phyloP scores from a whole-genome alignment of 176 grass and related monocot genomes.

The Aegilops bicornis region DNA sequence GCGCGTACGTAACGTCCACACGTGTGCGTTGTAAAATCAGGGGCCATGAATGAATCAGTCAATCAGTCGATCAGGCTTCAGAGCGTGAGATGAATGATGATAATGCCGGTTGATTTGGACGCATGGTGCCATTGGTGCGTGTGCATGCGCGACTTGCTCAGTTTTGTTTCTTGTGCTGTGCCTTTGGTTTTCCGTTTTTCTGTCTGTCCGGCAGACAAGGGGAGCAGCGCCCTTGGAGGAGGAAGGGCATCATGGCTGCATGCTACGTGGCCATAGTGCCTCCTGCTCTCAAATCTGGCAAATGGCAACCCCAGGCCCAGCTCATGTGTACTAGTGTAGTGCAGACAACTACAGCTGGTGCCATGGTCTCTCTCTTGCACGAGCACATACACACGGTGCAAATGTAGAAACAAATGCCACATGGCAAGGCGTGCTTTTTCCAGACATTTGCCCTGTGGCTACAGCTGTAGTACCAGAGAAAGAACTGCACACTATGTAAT shows the following conservation, averaged over 20 bases:
- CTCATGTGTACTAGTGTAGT: not conserved
- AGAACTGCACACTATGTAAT: not conserved
- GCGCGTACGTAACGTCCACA: not conserved
- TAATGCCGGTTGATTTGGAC: too few relatives aligned
- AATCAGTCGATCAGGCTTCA: too few relatives aligned
- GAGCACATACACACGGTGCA: not conserved
- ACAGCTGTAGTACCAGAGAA: constrained; percentile 30
- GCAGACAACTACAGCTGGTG: not conserved
- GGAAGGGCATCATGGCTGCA: not conserved
- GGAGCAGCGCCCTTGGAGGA: not conserved
- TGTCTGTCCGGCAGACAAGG: not conserved
- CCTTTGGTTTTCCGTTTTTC: too few relatives aligned
- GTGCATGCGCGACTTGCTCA: too few relatives aligned
- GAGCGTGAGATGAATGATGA: too few relatives aligned
- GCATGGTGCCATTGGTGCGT: too few relatives aligned
- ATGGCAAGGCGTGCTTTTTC: not conserved
- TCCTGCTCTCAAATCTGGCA: not conserved
- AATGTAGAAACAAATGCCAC: not conserved
- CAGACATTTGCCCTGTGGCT: not conserved
- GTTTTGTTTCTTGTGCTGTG: too few relatives aligned
- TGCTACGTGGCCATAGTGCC: not conserved
- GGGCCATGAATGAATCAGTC: too few relatives aligned
- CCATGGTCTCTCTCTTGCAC: not conserved
- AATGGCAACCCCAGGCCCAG: not conserved
- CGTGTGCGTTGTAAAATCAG: constrained; percentile 17